phyloP scores from a whole-genome alignment of 2,329 filamentous ascomycete genomes.

The Zasmidium citrigriseum region DNA sequence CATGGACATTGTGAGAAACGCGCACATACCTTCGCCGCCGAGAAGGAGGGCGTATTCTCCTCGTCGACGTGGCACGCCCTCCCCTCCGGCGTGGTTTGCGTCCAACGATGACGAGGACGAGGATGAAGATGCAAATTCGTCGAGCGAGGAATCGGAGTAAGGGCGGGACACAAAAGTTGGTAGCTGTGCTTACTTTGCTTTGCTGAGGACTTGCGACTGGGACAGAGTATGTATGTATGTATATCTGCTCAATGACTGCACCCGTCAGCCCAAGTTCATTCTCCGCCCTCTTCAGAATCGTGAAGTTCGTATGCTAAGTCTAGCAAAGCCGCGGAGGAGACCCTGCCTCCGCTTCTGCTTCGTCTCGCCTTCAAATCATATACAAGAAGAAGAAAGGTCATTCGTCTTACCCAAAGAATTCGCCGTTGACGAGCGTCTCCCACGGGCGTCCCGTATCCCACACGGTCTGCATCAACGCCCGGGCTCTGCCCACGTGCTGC shows the following conservation, averaged over 20 bases:
- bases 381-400: not conserved
- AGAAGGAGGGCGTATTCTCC: not conserved
- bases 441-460: constrained; percentile 70
- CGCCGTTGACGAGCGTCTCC: constrained; percentile 66
- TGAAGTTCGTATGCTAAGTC: too few relatives aligned
- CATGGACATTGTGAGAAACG: not conserved
- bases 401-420: constrained; percentile 63
- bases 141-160: not conserved
- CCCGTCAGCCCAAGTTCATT: too few relatives aligned
- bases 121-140: too few relatives aligned
- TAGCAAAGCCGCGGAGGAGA: too few relatives aligned
- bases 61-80: not conserved
- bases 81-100: not conserved
- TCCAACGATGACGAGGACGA: not conserved
- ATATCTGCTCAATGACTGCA: too few relatives aligned
- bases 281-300: too few relatives aligned
- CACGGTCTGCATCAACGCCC: constrained; percentile 66
- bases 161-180: too few relatives aligned
- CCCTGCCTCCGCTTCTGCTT: too few relatives aligned
- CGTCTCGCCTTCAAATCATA: not conserved
- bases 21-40: not conserved
- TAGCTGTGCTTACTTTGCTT: too few relatives aligned
- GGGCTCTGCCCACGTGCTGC: constrained; percentile 67
- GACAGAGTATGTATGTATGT: too few relatives aligned
- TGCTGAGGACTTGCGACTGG: too few relatives aligned